These are phyloP conservation scores for Ajuga chamaepitys DNA, from an alignment of 257 asterid species.

Conservation along the genomic window DNA sequence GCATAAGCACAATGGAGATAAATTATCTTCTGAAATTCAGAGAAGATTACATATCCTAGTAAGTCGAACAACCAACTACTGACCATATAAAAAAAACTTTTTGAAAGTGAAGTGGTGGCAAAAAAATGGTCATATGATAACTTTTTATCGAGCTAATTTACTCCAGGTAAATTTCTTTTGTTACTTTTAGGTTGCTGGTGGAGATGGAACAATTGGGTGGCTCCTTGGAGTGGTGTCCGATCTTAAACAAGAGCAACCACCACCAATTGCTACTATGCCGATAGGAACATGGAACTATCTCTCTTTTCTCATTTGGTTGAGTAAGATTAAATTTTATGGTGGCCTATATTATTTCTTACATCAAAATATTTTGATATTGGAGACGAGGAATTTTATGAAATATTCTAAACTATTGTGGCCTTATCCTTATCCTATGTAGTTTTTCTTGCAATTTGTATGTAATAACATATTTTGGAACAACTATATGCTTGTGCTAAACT, in stretches of 20 bases:
- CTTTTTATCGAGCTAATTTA: not conserved
- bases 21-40: conserved; percentile 34
- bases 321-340: conserved; percentile 30
- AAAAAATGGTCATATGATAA: not conserved
- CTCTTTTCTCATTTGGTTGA: conserved; percentile 97
- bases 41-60: conserved; percentile 42
- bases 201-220: conserved; percentile 99
- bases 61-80: conserved; percentile 15
- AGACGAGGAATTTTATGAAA: not conserved
- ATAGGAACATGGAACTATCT: conserved; percentile 96
- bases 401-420: not conserved
- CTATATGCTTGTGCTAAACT: conserved; percentile 1
- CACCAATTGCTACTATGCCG: conserved; percentile 92
- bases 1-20: conserved; percentile 49
- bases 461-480: not conserved
- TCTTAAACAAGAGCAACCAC: conserved; percentile 69
- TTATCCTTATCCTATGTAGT: not conserved
- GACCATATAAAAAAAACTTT: not conserved
- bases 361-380: not conserved
- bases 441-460: not conserved
- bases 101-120: not conserved
- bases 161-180: conserved; percentile 11
- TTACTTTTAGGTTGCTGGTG: conserved; percentile 84
- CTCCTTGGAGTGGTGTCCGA: conserved; percentile 94
- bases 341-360: conserved; percentile 4